Conservation (phyloP, 495 filamentous ascomycete species). For the Podospora fimiseda region DNA sequence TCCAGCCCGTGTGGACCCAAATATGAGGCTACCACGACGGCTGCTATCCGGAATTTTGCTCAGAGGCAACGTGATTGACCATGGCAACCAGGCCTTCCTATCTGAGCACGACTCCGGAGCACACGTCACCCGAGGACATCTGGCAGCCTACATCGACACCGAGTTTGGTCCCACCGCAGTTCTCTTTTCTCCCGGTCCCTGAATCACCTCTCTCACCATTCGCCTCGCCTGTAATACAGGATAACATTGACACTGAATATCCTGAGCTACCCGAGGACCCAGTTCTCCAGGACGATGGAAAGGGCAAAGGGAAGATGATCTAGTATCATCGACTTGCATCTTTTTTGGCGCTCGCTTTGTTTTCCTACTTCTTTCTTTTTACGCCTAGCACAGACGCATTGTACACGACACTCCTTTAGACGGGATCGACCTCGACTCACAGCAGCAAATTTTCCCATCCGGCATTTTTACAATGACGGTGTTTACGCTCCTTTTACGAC, state of each 20-base stretch:
- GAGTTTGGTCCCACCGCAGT: conserved; percentile 28
- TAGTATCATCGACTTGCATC: conserved; percentile 10
- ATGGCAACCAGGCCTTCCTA: conserved; percentile 40
- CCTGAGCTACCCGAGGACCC: conserved; percentile 17
- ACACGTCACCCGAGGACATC: conserved; percentile 30
- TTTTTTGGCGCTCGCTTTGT: conserved; percentile 12
- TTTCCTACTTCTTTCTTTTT: conserved; percentile 15
- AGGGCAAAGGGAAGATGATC: conserved; percentile 24
- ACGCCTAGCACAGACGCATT: conserved; percentile 43
- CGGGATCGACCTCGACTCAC: conserved; percentile 26
- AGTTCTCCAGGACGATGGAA: conserved; percentile 14
- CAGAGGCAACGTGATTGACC: conserved; percentile 42
- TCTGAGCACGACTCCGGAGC: conserved; percentile 30
- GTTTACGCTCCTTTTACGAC: conserved; percentile 35
- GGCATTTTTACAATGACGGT: conserved; percentile 16
- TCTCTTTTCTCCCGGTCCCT: conserved; percentile 24
- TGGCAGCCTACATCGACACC: conserved; percentile 19
- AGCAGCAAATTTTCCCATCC: conserved; percentile 27
- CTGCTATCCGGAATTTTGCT: conserved; percentile 27
- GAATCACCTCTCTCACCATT: conserved; percentile 30
- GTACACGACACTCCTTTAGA: conserved; percentile 42
- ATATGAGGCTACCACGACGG: conserved; percentile 29
- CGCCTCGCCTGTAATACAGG: conserved; percentile 23
- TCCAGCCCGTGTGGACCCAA: conserved; percentile 48
- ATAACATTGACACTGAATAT: conserved; percentile 22